Evolutionary conservation across 257 asterid genomes (phyloP).

Genomic region (Solanum bukasovii): DNA sequence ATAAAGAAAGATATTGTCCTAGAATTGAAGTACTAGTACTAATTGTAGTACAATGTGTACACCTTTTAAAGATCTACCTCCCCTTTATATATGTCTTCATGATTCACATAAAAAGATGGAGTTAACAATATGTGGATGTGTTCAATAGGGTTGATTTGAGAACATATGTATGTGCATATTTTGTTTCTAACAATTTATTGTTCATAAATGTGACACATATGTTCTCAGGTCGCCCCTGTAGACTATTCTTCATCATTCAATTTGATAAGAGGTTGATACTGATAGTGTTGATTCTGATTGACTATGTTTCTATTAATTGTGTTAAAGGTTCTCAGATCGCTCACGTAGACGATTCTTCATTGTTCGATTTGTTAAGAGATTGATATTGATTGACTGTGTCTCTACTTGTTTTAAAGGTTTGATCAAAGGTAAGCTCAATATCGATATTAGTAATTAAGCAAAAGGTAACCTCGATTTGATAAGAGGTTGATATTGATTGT

Average conservation of each 20-base stretch:
- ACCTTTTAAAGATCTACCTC: background rate
- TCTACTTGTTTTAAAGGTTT: background rate
- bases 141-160: background rate
- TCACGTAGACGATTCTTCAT: background rate
- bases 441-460: background rate
- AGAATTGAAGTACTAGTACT: background rate
- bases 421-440: background rate
- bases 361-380: background rate
- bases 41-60: background rate
- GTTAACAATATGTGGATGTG: background rate
- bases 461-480: background rate
- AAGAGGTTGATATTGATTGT: background rate
- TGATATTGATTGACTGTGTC: background rate
- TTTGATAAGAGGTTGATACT: background rate
- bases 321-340: background rate
- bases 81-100: background rate
- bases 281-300: background rate
- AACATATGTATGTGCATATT: background rate
- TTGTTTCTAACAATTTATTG: background rate
- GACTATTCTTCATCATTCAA: background rate
- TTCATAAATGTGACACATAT: background rate
- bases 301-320: background rate
- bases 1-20: background rate
- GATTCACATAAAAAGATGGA: background rate
- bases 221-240: constrained; percentile 2